Percentiles rank a stretch among this genome's conserved stretches.
phyloP scores from a whole-genome alignment of 2,329 filamentous ascomycete genomes.

The Cyphellophora europaea region DNA sequence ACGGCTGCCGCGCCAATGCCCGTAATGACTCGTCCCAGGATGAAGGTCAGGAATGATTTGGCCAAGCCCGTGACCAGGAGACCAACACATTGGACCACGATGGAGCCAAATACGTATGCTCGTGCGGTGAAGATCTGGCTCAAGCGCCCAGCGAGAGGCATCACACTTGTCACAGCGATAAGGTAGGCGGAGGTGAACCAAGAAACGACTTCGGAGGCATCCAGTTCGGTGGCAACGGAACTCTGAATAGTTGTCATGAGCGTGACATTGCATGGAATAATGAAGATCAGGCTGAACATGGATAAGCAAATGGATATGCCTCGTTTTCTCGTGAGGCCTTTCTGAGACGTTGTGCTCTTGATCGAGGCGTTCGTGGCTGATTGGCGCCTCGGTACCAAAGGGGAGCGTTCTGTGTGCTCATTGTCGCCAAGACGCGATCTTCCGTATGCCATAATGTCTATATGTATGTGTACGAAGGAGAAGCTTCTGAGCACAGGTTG shows the following conservation, averaged over 20 bases:
- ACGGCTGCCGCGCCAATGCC: conserved; percentile 64
- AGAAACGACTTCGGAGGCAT: conserved; percentile 60
- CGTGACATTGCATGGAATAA: conserved; percentile 53
- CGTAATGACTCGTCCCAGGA: conserved; percentile 58
- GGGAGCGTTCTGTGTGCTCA: too few species aligned
- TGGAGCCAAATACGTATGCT: conserved; percentile 53
- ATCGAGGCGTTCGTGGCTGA: too few species aligned
- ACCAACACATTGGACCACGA: conserved; percentile 51
- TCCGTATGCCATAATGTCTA: too few species aligned
- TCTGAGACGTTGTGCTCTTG: too few species aligned
- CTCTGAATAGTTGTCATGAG: conserved; percentile 76
- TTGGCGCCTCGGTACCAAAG: too few species aligned
- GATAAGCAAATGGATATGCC: conserved; percentile 17
- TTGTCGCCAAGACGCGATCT: too few species aligned
- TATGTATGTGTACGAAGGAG: too few species aligned
- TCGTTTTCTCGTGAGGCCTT: too few species aligned
- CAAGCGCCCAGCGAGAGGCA: conserved; percentile 63
- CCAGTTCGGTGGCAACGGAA: conserved; percentile 62
- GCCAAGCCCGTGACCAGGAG: conserved; percentile 57
- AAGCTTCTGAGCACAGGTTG: too few species aligned
- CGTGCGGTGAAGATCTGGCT: conserved; percentile 61
- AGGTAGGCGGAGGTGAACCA: conserved; percentile 79
- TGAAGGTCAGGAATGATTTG: conserved; percentile 50
- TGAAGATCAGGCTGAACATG: conserved; percentile 18
- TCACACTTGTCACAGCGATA: conserved; percentile 50